Base-by-base conservation (phyloP, 345 rosid species). In the Alliaria petiolata region DNA sequence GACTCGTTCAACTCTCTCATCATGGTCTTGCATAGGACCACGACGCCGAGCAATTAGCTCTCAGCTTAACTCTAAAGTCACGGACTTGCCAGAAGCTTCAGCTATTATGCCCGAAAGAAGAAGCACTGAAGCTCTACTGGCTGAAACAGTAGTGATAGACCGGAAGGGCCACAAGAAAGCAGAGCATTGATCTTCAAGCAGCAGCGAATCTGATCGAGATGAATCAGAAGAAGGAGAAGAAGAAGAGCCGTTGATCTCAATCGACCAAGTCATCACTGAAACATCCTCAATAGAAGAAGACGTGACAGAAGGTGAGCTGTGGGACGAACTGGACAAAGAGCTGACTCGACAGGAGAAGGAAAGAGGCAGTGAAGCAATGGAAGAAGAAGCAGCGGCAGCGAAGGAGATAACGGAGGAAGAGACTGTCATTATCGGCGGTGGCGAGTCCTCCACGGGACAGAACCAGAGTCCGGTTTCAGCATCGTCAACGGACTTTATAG, bases 1-100 rank as follows among this genome's bases (percentile, higher is more conserved):
- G 81, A 95, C 93, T 9, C 96, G 87, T 34, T 47, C 98, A 62
- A 81, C 93, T 55, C 75, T 91, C 53, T 59, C 97, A 3, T 85
- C 99, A 53, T 95, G 98, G 99, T 83, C 90, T 39, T 91, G 99
- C 80, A 91, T 95, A 62, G 97, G 96, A 39, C 93, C 91, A n/a
- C 88, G 96, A 0, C 86, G 93, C 7, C 86, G 96, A 34, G 72
- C 80, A 28, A 79, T 84, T 40, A 84, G 77, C 56, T 64, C 86
- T 19, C 51, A 77, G 31, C 57, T 79, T 9, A 83, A 70, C 80
- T 50, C 85, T 11, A 77, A 79, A 75, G 83, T 61, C 31, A 79
- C 83, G 31, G 90, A 81, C 62, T 26, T 76, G 60, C 79, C 83
- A 0, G 89, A 88, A 78, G 76, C 80, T n/a, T 77, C 81, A 25